phyloP scores from a whole-genome alignment of 1,139 yeast genomes.

The Lodderomyces margitis region DNA sequence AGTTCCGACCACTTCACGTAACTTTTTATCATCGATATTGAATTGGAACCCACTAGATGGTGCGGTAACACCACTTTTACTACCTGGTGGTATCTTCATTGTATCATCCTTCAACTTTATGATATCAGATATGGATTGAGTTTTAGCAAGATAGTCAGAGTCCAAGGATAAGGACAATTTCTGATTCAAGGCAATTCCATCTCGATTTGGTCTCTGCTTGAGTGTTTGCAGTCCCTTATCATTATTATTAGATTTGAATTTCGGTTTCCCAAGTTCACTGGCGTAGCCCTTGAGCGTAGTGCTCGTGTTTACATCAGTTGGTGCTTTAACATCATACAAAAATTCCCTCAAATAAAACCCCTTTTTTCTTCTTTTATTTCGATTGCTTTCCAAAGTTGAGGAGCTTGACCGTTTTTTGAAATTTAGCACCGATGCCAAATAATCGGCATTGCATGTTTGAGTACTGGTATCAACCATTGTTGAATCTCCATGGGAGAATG shows the following conservation, averaged over 20 bases:
- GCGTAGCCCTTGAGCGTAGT: conserved; percentile 29
- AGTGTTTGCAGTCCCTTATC: conserved; percentile 8
- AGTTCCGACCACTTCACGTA: neutral
- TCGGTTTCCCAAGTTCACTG: conserved; percentile 31
- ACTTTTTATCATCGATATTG: conserved; percentile 12
- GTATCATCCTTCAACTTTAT: conserved; percentile 30
- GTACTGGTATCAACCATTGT: conserved; percentile 41
- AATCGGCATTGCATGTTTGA: conserved; percentile 38
- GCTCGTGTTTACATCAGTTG: conserved; percentile 7
- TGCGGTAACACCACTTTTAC: conserved; percentile 8
- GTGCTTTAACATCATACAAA: conserved; percentile 28
- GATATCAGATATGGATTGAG: conserved; percentile 26
- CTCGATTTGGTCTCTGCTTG: conserved; percentile 4
- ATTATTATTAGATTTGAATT: conserved; percentile 16
- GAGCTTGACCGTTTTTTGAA: conserved; percentile 10
- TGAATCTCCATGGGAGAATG: conserved; percentile 11
- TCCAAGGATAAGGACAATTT: conserved; percentile 23
- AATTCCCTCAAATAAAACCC: conserved; percentile 39
- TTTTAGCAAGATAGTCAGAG: conserved; percentile 25
- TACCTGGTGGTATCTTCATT: conserved; percentile 6
- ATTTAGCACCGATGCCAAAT: conserved; percentile 23
- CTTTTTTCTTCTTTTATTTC: conserved; percentile 17
- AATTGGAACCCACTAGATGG: conserved; percentile 44
- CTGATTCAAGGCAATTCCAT: conserved; percentile 16
- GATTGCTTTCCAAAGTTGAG: conserved; percentile 1